phyloP scores from a whole-genome alignment of 208 protist genomes.

The Leptomonas seymouri region DNA sequence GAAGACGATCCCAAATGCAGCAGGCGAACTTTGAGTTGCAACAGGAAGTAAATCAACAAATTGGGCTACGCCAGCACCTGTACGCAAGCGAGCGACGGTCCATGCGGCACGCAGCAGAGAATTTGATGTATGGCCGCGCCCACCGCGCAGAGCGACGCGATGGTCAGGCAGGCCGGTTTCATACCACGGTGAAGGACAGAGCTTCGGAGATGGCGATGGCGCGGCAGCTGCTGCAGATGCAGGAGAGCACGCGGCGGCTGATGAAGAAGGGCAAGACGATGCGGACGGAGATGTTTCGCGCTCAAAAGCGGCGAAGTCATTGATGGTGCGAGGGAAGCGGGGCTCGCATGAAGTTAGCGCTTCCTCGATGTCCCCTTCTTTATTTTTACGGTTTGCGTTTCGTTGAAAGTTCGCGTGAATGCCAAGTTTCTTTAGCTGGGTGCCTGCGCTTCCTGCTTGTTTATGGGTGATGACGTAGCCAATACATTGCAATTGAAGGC shows the following conservation, averaged over 20 bases:
- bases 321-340: background rate
- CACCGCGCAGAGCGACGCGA: constrained; percentile 6
- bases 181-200: constrained; percentile 29
- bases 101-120: constrained; percentile 36
- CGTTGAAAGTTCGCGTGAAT: too few species aligned
- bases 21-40: constrained; percentile 38
- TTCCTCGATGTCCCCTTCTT: background rate
- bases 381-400: background rate
- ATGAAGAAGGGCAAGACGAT: constrained; percentile 46
- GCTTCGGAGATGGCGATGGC: constrained; percentile 54
- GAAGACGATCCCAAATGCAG: constrained; percentile 52
- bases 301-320: constrained; percentile 47
- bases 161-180: constrained; percentile 7
- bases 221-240: constrained; percentile 56
- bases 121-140: constrained; percentile 43
- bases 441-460: too few species aligned
- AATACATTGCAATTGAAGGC: too few species aligned
- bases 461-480: too few species aligned
- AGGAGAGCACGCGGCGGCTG: constrained; percentile 50
- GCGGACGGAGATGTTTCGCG: constrained; percentile 50
- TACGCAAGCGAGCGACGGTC: constrained; percentile 30
- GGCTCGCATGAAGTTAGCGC: background rate
- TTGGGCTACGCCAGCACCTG: constrained; percentile 35
- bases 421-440: too few species aligned
- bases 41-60: constrained; percentile 52